phyloP scores from a whole-genome alignment of 345 rosid genomes.

The Raphanus sativus region DNA sequence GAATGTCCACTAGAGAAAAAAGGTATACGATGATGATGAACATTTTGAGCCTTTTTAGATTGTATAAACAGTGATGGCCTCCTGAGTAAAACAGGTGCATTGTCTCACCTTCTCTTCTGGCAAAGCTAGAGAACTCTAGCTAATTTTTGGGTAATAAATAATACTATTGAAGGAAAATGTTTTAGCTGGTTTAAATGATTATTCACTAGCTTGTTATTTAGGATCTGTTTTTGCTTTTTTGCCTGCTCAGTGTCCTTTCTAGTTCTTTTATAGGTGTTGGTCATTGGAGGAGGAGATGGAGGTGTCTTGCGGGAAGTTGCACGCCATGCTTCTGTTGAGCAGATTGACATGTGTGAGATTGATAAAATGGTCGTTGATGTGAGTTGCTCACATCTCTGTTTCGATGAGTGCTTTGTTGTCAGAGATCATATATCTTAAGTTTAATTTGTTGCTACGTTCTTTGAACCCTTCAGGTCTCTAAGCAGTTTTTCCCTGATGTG shows the following conservation, averaged over 20 bases:
- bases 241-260: conserved; percentile 20
- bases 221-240: background rate
- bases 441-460: background rate
- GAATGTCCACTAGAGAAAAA: conserved; percentile 31
- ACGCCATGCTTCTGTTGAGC: conserved; percentile 62
- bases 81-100: conserved; percentile 4
- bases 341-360: conserved; percentile 69
- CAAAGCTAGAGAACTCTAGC: conserved; percentile 19
- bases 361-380: conserved; percentile 71
- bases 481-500: conserved; percentile 67
- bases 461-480: conserved; percentile 52
- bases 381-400: conserved; percentile 41
- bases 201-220: background rate
- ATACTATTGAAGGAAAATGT: conserved; percentile 6
- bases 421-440: no score
- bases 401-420: background rate
- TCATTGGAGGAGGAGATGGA: conserved; percentile 86
- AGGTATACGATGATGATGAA: conserved; percentile 20
- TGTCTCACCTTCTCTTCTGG: conserved; percentile 24
- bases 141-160: conserved; percentile 16
- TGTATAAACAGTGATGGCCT: conserved; percentile 17
- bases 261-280: conserved; percentile 50
- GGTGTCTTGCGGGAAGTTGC: conserved; percentile 73
- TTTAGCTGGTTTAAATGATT: conserved; percentile 12
- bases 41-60: conserved; percentile 8